Percentiles rank a stretch among this genome's conserved stretches.
phyloP scores from a whole-genome alignment of 192 early-diverging fungal species.

The Physocladia obscura region DNA sequence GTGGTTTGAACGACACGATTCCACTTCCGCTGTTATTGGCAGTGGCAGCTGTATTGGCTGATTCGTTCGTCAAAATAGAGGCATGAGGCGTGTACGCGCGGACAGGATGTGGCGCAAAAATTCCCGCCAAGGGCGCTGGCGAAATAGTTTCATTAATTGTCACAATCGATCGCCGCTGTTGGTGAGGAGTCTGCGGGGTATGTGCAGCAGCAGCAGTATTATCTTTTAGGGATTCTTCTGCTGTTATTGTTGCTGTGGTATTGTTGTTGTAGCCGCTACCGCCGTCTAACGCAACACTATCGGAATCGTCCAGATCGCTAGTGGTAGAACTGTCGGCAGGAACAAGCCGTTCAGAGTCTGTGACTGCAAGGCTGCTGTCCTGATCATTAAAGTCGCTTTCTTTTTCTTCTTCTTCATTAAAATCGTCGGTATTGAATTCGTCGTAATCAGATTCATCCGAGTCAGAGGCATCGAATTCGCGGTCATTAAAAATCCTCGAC shows the following conservation, averaged over 20 bases:
- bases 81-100: background rate
- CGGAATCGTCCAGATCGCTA: conserved; percentile 1
- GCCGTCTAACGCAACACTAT: conserved; percentile 4
- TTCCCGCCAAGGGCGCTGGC: background rate
- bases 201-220: background rate
- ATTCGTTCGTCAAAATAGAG: background rate
- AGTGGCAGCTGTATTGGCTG: background rate
- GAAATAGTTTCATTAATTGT: conserved; percentile 11
- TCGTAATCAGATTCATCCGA: background rate
- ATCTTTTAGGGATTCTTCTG: background rate
- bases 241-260: background rate
- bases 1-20: background rate
- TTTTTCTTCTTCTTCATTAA: background rate
- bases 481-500: background rate
- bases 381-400: background rate
- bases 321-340: background rate
- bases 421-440: background rate
- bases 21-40: background rate
- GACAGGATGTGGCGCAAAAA: conserved; percentile 1
- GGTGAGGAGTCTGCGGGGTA: background rate
- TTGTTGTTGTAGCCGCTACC: background rate
- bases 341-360: background rate
- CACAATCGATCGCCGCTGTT: conserved; percentile 9
- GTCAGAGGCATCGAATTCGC: background rate
- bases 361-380: background rate